phyloP scores from a whole-genome alignment of 495 filamentous ascomycete genomes.

The Penicillium mononematosum region DNA sequence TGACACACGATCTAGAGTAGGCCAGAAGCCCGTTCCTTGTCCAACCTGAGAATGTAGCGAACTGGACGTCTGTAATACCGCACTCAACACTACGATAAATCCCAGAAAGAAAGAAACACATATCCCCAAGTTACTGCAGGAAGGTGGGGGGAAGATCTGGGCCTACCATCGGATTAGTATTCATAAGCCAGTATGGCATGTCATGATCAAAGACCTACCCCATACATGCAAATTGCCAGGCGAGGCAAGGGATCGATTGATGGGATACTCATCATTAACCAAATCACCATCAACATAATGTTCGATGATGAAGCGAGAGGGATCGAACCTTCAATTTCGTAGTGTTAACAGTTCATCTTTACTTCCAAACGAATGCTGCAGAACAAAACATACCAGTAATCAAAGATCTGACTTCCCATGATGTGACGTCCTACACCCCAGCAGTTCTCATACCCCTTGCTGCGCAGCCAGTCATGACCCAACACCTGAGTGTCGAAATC shows the following conservation, averaged over 20 bases:
- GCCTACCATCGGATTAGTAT: background rate
- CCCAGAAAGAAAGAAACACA: background rate
- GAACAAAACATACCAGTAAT: slow-evolving; percentile 58
- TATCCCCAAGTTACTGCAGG: background rate
- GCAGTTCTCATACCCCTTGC: slow-evolving; percentile 61
- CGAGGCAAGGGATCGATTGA: background rate
- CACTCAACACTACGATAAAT: too few species aligned
- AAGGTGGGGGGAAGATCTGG: background rate
- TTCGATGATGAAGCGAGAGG: slow-evolving; percentile 59
- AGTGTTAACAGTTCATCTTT: too few species aligned
- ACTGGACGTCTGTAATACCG: too few species aligned
- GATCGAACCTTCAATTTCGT: slow-evolving; percentile 42
- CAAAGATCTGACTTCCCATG: slow-evolving; percentile 72
- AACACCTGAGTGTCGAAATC: slow-evolving; percentile 72
- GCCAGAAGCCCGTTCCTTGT: too few species aligned
- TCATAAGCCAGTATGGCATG: background rate
- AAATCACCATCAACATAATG: slow-evolving; percentile 71
- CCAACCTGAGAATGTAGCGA: too few species aligned
- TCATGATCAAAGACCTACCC: background rate
- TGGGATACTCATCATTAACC: slow-evolving; percentile 42
- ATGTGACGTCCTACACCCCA: slow-evolving; percentile 76
- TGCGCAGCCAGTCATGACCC: slow-evolving; percentile 67
- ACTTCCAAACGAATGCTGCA: too few species aligned
- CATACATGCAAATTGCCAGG: background rate
- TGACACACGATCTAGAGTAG: too few species aligned